These are phyloP conservation scores for Vaccinium myrtillus DNA, from an alignment of 148 eudicot genomes.

Conservation along the genomic window DNA sequence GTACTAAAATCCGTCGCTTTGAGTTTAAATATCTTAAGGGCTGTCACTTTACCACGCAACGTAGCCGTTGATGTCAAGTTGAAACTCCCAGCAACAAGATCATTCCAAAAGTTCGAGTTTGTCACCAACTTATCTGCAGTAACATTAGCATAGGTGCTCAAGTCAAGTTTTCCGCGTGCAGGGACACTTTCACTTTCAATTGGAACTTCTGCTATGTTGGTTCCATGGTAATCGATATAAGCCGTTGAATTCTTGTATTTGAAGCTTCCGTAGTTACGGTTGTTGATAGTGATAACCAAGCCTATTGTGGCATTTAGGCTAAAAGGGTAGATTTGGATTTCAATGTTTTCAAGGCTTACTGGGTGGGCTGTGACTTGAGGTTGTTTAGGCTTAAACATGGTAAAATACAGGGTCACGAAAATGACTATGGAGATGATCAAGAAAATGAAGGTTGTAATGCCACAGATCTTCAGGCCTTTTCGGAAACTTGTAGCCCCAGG, in stretches of 20 bases:
- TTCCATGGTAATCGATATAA: conserved; percentile 20
- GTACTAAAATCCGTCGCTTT: conserved; percentile 15
- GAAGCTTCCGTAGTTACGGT: conserved; percentile 32
- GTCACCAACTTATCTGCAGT: conserved; percentile 20
- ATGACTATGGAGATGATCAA: conserved; percentile 14
- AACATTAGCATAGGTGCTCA: conserved; percentile 22
- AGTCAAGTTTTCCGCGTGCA: conserved; percentile 22
- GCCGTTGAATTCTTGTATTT: conserved; percentile 17
- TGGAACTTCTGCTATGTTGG: conserved; percentile 19
- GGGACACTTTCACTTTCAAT: conserved; percentile 21
- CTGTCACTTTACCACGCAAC: conserved; percentile 25
- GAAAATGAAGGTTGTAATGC: conserved; percentile 6
- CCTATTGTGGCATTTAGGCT: conserved; percentile 29
- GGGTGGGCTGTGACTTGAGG: conserved; percentile 27
- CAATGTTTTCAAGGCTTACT: conserved; percentile 17
- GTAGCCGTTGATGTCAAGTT: conserved; percentile 21
- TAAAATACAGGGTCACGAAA: conserved; percentile 18
- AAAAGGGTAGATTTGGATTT: conserved; percentile 22
- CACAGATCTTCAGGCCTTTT: conserved; percentile 30
- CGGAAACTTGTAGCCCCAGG: neutral
- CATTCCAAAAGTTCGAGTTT: conserved; percentile 19
- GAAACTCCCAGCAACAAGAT: conserved; percentile 18
- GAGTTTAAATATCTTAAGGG: conserved; percentile 22
- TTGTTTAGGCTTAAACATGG: conserved; percentile 29
- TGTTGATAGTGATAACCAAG: conserved; percentile 22